Evolutionary conservation across 2,329 filamentous ascomycete species (phyloP).

Genomic region (Curvularia eragrostidis): DNA sequence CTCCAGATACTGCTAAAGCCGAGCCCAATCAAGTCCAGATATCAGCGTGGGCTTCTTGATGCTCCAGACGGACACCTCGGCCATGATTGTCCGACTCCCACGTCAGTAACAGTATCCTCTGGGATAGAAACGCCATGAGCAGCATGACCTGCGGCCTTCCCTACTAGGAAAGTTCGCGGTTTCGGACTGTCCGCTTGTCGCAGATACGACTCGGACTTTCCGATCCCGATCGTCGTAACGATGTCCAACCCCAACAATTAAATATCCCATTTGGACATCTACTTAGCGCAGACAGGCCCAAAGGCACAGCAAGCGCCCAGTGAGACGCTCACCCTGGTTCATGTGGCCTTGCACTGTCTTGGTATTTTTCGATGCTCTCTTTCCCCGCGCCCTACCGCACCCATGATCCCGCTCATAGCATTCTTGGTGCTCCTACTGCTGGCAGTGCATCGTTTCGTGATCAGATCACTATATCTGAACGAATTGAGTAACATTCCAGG

Average conservation of each 20-base stretch:
- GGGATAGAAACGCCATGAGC: background rate
- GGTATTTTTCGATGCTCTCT: background rate
- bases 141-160: background rate
- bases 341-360: background rate
- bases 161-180: background rate
- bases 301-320: background rate
- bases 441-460: background rate
- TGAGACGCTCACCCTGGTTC: background rate
- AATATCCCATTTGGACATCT: background rate
- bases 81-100: background rate
- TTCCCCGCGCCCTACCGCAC: background rate
- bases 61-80: background rate
- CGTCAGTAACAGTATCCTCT: background rate
- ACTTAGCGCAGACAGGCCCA: background rate
- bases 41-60: background rate
- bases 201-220: background rate
- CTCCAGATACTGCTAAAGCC: background rate
- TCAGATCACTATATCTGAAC: background rate
- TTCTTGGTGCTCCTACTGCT: background rate
- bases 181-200: background rate
- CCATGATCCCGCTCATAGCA: background rate
- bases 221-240: background rate
- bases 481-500: conserved; percentile 40
- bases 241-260: background rate
- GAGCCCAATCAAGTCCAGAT: background rate